phyloP scores from a whole-genome alignment of 192 early-diverging fungal species.

The Glomus cerebriforme region DNA sequence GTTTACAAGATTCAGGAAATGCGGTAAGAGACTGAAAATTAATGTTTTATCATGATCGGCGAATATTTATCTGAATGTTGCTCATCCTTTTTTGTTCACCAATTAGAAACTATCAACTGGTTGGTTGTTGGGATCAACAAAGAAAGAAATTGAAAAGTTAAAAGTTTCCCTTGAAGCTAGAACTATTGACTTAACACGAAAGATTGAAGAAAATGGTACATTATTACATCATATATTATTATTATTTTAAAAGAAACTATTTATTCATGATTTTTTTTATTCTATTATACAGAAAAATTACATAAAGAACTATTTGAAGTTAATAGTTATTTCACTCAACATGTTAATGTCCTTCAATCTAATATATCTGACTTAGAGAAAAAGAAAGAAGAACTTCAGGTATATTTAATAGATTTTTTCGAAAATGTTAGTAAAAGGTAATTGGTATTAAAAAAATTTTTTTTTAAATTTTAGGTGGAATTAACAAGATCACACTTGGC shows the following conservation, averaged over 20 bases:
- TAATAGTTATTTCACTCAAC: slow-evolving; percentile 52
- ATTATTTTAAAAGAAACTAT: not conserved
- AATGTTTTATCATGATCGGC: not conserved
- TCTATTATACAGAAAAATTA: slow-evolving; percentile 31
- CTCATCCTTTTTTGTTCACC: not conserved
- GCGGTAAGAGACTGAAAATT: slow-evolving; percentile 29
- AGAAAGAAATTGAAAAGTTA: slow-evolving; percentile 61
- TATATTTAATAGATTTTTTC: slow-evolving; percentile 1
- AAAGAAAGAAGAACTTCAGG: slow-evolving; percentile 50
- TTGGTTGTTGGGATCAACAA: slow-evolving; percentile 47
- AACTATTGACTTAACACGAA: slow-evolving; percentile 49
- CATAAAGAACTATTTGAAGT: slow-evolving; percentile 56
- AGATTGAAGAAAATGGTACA: slow-evolving; percentile 65
- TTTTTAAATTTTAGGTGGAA: slow-evolving; percentile 37
- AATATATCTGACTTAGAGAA: slow-evolving; percentile 55
- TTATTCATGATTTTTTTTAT: not conserved
- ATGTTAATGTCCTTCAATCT: slow-evolving; percentile 47
- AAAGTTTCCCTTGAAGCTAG: slow-evolving; percentile 49
- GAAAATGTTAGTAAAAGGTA: not conserved
- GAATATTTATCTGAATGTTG: not conserved
- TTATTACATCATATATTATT: not conserved
- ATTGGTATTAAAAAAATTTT: not conserved
- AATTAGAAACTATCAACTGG: slow-evolving; percentile 39
- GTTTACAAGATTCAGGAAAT: slow-evolving; percentile 47
- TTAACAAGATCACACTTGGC: slow-evolving; percentile 43